Conservation (phyloP, 192 early-diverging fungal species). For the Podila horticola region DNA sequence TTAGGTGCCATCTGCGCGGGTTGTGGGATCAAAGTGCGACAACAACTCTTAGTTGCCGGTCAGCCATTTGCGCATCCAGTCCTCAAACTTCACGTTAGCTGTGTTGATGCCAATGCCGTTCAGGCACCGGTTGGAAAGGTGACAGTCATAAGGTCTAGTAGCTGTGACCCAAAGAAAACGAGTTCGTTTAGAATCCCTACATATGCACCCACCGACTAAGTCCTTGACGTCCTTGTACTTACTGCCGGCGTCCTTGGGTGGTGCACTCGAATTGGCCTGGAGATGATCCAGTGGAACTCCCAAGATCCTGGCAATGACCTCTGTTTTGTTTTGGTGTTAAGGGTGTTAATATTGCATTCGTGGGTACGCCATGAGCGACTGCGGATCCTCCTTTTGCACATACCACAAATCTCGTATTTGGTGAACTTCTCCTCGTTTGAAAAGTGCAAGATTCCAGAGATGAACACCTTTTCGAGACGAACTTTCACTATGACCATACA, state of each 20-base stretch:
- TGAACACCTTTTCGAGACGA: constrained; percentile 38
- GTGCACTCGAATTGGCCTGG: constrained; percentile 39
- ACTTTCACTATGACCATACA: constrained; percentile 39
- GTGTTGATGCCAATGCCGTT: constrained; percentile 64
- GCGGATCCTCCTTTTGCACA: neutral
- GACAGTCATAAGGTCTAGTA: constrained; percentile 68
- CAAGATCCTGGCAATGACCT: constrained; percentile 60
- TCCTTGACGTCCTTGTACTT: constrained; percentile 13
- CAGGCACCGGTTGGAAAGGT: constrained; percentile 70
- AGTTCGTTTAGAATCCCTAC: constrained; percentile 1
- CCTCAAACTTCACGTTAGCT: constrained; percentile 59
- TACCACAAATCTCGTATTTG: constrained; percentile 80
- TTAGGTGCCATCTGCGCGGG: too few relatives aligned
- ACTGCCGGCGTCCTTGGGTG: constrained; percentile 27
- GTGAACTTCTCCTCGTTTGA: constrained; percentile 66
- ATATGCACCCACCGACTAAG: neutral
- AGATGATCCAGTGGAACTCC: constrained; percentile 62
- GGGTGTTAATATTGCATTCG: neutral
- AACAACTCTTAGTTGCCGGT: constrained; percentile 1
- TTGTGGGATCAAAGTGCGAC: too few relatives aligned
- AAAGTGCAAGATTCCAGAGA: constrained; percentile 73
- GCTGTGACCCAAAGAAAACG: constrained; percentile 43
- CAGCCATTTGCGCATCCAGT: constrained; percentile 60
- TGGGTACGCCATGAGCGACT: neutral
- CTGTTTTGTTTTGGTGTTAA: constrained; percentile 23